Evolutionary conservation across 257 asterid genomes (phyloP).

Genomic region (Thymus quinquecostatus): DNA sequence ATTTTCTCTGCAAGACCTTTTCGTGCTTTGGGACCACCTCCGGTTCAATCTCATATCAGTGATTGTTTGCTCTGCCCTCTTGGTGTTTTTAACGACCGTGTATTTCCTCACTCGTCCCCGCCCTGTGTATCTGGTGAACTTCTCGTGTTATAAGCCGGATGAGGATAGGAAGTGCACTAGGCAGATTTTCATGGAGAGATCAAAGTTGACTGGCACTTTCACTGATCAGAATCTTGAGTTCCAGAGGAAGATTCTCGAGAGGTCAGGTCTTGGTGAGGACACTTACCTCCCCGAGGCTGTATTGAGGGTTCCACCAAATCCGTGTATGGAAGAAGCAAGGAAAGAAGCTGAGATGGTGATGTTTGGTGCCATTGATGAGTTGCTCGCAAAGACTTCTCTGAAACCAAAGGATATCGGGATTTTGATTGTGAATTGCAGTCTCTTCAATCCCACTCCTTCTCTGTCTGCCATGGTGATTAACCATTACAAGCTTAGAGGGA

Average conservation of each 20-base stretch:
- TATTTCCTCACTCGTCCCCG: constrained; percentile 78
- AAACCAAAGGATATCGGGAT: constrained; percentile 82
- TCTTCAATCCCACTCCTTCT: constrained; percentile 90
- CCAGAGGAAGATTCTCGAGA: constrained; percentile 76
- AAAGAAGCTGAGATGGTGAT: constrained; percentile 78
- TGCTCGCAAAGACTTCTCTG: constrained; percentile 63
- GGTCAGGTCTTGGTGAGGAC: constrained; percentile 80
- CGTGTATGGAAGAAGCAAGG: constrained; percentile 75
- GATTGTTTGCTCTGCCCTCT: constrained; percentile 58
- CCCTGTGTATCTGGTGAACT: constrained; percentile 74
- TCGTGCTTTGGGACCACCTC: constrained; percentile 72
- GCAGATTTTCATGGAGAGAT: constrained; percentile 69
- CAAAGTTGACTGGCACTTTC: constrained; percentile 53
- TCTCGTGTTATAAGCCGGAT: constrained; percentile 76
- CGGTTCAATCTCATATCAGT: constrained; percentile 69
- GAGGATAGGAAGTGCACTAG: constrained; percentile 69
- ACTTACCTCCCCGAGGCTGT: constrained; percentile 81
- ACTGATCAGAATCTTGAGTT: constrained; percentile 58
- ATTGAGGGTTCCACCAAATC: constrained; percentile 68
- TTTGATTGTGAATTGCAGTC: constrained; percentile 78
- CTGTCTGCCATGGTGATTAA: constrained; percentile 76
- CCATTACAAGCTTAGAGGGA: constrained; percentile 80
- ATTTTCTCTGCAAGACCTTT: constrained; percentile 60
- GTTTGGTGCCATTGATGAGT: constrained; percentile 85
- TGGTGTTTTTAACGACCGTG: constrained; percentile 68